phyloP scores from a whole-genome alignment of 1,284 basidiomycete species.

The Trichosporon faecale region DNA sequence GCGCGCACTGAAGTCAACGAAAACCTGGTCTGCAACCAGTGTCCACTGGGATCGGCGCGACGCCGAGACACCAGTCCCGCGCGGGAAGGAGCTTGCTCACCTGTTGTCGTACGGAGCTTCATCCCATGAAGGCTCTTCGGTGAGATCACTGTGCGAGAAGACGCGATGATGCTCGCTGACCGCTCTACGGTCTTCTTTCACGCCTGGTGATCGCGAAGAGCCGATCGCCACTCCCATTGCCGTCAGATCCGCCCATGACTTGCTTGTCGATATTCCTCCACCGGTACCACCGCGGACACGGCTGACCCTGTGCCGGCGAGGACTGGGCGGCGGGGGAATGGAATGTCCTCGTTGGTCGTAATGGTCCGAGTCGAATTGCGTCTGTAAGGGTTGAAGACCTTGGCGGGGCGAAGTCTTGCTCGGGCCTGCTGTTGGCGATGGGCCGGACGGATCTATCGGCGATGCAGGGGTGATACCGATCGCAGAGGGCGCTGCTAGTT shows the following conservation, averaged over 20 bases:
- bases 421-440: background rate
- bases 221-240: background rate
- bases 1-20: slow-evolving; percentile 38
- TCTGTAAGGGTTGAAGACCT: background rate
- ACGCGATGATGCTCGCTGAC: slow-evolving; percentile 8
- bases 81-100: slow-evolving; percentile 25
- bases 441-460: background rate
- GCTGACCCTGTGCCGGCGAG: slow-evolving; percentile 43
- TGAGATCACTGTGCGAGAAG: slow-evolving; percentile 4
- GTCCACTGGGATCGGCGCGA: background rate
- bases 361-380: background rate
- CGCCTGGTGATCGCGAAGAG: background rate
- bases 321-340: slow-evolving; percentile 45
- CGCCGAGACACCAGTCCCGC: background rate
- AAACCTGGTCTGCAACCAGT: background rate
- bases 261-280: slow-evolving; percentile 18
- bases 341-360: background rate
- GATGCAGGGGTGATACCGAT: slow-evolving; percentile 1
- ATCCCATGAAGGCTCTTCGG: slow-evolving; percentile 23
- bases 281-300: slow-evolving; percentile 36
- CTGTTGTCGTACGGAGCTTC: slow-evolving; percentile 44
- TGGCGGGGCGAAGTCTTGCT: slow-evolving; percentile 1
- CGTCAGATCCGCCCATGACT: background rate
- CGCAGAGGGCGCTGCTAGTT: background rate
- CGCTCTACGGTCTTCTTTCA: background rate